Conservation (phyloP, 306 rosid species). For the Ormosia semicastrata region DNA sequence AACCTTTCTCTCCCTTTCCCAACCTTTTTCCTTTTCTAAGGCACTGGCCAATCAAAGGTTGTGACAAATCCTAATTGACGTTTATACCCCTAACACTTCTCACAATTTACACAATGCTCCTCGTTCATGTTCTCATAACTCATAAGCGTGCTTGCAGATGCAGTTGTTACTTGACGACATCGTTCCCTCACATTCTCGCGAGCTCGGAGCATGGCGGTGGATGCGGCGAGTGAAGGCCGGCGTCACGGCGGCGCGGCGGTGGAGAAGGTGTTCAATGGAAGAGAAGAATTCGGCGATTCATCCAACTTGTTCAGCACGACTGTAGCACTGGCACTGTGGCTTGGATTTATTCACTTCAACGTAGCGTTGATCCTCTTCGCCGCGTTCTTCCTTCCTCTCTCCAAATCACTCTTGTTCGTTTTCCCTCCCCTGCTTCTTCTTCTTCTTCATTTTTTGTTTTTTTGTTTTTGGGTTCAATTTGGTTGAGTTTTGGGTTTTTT, state of each 20-base stretch:
- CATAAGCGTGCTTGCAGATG: not conserved
- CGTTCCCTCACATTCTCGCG: not conserved
- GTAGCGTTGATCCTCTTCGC: slow-evolving; percentile 43
- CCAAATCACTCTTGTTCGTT: slow-evolving; percentile 62
- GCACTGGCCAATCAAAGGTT: not conserved
- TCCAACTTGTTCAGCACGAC: slow-evolving; percentile 27
- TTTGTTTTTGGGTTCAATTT: not conserved
- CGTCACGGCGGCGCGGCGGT: not conserved
- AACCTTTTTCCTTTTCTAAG: not conserved
- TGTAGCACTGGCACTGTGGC: slow-evolving; percentile 61
- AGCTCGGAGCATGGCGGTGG: not conserved
- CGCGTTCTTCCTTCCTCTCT: slow-evolving; percentile 56
- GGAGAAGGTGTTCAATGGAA: slow-evolving; percentile 39
- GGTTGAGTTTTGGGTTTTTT: not conserved
- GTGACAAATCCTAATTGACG: not conserved
- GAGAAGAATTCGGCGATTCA: slow-evolving; percentile 27
- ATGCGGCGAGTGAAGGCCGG: not conserved
- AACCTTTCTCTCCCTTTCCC: too few species aligned
- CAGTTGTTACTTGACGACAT: not conserved
- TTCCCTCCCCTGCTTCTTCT: not conserved
- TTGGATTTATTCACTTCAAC: slow-evolving; percentile 75
- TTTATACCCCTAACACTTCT: not conserved
- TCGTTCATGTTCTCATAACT: not conserved
- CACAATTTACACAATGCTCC: not conserved
- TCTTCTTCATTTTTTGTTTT: not conserved